Evolutionary conservation across 371 early-diverging fungal genomes (phyloP).

Genomic region (Basidiobolus meristosporus): DNA sequence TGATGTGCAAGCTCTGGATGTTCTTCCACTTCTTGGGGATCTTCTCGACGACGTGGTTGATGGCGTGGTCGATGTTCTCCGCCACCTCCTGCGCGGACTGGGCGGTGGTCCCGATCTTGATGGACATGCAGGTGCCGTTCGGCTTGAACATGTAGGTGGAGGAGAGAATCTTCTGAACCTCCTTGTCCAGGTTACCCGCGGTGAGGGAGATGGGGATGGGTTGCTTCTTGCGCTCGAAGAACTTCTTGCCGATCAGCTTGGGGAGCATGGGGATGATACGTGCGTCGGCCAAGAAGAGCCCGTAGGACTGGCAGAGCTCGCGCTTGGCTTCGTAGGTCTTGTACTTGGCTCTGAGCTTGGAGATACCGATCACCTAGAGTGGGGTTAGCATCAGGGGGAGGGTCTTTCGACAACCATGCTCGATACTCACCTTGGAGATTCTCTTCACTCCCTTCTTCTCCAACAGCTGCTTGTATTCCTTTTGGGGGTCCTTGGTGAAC

Average conservation of each 20-base stretch:
- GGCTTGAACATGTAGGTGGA: constrained; percentile 60
- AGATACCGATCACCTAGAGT: constrained; percentile 53
- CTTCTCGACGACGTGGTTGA: constrained; percentile 27
- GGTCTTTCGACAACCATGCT: too few species aligned
- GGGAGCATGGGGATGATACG: constrained; percentile 53
- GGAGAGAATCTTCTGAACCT: constrained; percentile 42
- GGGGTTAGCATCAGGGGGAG: background rate
- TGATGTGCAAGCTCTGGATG: constrained; percentile 59
- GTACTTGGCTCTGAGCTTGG: constrained; percentile 54
- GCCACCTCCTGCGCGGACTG: constrained; percentile 34
- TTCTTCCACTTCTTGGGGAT: constrained; percentile 53
- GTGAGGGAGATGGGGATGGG: constrained; percentile 64
- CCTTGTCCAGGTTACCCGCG: constrained; percentile 34
- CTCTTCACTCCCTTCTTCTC: constrained; percentile 32
- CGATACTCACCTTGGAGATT: constrained; percentile 14
- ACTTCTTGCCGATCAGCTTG: constrained; percentile 62
- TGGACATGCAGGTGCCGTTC: constrained; percentile 43
- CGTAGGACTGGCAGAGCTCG: constrained; percentile 44
- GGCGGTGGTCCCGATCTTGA: constrained; percentile 41
- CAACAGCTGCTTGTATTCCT: constrained; percentile 46
- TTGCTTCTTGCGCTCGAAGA: constrained; percentile 74
- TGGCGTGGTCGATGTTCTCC: constrained; percentile 54
- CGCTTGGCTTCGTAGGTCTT: constrained; percentile 59
- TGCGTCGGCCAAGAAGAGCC: constrained; percentile 74
- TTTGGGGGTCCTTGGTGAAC: constrained; percentile 66